phyloP scores from a whole-genome alignment of 2,329 filamentous ascomycete species.

The Colletotrichum shisoi region DNA sequence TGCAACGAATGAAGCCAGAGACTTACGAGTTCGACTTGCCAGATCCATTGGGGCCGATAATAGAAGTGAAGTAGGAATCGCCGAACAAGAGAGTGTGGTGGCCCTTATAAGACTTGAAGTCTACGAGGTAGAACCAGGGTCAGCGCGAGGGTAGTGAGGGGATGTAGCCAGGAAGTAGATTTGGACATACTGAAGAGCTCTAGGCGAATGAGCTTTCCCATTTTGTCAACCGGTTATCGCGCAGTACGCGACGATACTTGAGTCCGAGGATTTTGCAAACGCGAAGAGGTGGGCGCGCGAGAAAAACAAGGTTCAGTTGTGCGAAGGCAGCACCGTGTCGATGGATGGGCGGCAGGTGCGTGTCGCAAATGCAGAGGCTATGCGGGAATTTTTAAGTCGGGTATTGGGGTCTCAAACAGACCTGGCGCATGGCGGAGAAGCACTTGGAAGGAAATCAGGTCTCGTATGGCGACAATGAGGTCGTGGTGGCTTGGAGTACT shows the following conservation, averaged over 20 bases:
- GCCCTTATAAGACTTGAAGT: conserved; percentile 99
- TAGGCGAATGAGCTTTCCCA: conserved; percentile 95
- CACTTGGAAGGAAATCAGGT: conserved; percentile 20
- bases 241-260: conserved; percentile 17
- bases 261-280: conserved; percentile 19
- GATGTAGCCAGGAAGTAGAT: conserved; percentile 5
- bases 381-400: not conserved
- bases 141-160: conserved; percentile 12
- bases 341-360: not conserved
- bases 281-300: conserved; percentile 12
- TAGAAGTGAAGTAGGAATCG: conserved; percentile 98
- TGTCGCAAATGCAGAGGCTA: not conserved
- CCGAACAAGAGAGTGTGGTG: conserved; percentile 94
- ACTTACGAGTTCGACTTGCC: conserved; percentile 96
- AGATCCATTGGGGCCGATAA: conserved; percentile 99
- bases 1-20: conserved; percentile 11
- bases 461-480: conserved; percentile 23
- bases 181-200: conserved; percentile 83
- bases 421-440: conserved; percentile 31
- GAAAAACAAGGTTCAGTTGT: not conserved
- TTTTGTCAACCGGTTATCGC: conserved; percentile 56
- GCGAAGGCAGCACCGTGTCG: not conserved
- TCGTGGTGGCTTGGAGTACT: not conserved
- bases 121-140: conserved; percentile 53
- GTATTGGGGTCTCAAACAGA: conserved; percentile 12